Base-by-base conservation (phyloP, 148 eudicot genomes). In the Chenopodium formosanum region DNA sequence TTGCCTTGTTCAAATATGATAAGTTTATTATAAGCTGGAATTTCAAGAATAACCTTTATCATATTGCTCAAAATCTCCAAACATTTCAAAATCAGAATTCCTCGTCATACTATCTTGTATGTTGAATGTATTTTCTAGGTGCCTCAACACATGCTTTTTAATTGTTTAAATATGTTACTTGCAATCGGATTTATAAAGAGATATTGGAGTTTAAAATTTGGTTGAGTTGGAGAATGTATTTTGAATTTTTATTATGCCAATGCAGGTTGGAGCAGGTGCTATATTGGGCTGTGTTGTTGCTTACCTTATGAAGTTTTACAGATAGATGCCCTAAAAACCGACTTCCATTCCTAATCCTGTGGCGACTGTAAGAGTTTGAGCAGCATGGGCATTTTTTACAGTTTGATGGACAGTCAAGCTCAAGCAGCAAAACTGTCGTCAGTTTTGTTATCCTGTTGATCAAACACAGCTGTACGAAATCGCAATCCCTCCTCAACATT, bases 261-360 rank as follows among this genome's bases (percentile, higher is more conserved):
- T 76, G 81, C 88, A 90, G 92, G 92, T 90, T 29, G 74, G 81
- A 71, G 88, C 90, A 19, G 90, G 92, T 48, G 90, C 89, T 17
- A 46, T 80, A 9, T 82, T 88, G 81, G 90, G 90, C 25, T 79
- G 83, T 79, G 25, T 75, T 74, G 84, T 88, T 64, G 90, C 92
- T 27, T 86, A 70, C 74, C 44, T 86, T 52, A 78, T 87, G 89
- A 82, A 74, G 29, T 68, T 50, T 22, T 87, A 84, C 74, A 75
- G 80, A 40, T 87, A 82, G 66, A n/a, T n/a, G 52, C 27, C 62
- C 68, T 22, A 40, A 40, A 66, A 53, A 25, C 56, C 37, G 70
- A 19, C 20, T 1, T 25, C 14, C 74, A 37, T 75, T 74, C 75
- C 7, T 31, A 17, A 76, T 63, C 4, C 5, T 56, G 52, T 25